Evolutionary conservation across 108 stramenopile genomes (phyloP).

Genomic region (Pseudonitzschia delicatissima): DNA sequence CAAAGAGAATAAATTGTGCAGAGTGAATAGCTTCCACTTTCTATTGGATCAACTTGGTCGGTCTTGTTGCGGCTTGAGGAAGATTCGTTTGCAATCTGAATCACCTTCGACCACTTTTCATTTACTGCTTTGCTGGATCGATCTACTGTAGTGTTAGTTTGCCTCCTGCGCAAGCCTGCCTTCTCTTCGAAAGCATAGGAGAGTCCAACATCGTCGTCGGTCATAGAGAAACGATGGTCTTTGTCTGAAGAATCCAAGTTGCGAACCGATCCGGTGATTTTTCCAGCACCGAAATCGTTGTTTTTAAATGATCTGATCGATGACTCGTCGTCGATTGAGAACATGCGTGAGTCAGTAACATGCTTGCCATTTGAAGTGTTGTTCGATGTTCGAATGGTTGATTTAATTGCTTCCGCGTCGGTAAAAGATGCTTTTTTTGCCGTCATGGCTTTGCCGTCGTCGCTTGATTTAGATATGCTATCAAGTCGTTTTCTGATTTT

Average conservation of each 20-base stretch:
- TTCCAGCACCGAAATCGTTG: background rate
- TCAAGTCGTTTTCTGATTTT: background rate
- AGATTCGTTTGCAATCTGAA: conserved; percentile 23
- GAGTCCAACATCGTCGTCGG: conserved; percentile 19
- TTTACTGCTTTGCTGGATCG: background rate
- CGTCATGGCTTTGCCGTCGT: background rate
- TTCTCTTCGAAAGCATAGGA: conserved; percentile 26
- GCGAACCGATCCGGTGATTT: background rate
- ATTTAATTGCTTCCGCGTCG: too few species aligned
- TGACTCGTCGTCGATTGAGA: background rate
- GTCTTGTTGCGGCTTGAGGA: conserved; percentile 10
- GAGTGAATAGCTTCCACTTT: conserved; percentile 20
- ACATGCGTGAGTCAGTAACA: too few species aligned
- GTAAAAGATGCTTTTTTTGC: background rate
- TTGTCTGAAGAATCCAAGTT: background rate
- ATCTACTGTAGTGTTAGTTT: background rate
- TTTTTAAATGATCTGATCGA: background rate
- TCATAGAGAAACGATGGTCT: background rate
- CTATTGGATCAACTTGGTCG: conserved; percentile 12
- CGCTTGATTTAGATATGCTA: background rate
- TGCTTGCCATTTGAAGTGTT: too few species aligned
- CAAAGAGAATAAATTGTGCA: conserved; percentile 13
- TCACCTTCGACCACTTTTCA: conserved; percentile 27
- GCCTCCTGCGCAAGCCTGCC: conserved; percentile 23
- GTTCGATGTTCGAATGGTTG: background rate